These are phyloP conservation scores for Tinospora cordifolia DNA, from an alignment of 164 flowering plant species.

Conservation along the genomic window DNA sequence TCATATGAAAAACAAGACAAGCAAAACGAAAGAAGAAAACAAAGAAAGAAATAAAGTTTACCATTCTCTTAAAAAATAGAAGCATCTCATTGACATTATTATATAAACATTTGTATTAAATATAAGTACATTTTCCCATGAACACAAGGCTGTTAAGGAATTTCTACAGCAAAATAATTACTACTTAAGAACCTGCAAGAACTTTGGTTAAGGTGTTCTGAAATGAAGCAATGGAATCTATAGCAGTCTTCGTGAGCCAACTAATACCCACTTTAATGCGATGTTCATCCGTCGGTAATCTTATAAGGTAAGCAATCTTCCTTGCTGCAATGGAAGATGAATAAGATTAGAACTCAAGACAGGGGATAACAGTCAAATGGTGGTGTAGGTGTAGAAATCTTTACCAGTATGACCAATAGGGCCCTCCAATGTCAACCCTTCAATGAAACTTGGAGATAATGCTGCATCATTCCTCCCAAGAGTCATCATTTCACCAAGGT, in stretches of 20 bases:
- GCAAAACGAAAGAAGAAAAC: too few species aligned
- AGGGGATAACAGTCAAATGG: neutral
- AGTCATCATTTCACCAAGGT: constrained; percentile 94
- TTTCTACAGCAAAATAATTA: neutral
- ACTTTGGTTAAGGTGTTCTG: constrained; percentile 59
- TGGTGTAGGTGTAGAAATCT: neutral
- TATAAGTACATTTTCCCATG: neutral
- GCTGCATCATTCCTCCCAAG: constrained; percentile 88
- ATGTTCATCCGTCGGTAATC: constrained; percentile 93
- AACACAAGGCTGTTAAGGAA: neutral
- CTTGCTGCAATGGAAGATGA: constrained; percentile 54
- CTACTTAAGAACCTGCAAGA: constrained; percentile 26
- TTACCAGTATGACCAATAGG: constrained; percentile 82
- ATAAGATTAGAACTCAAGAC: neutral
- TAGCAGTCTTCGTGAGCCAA: constrained; percentile 75
- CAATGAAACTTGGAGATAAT: constrained; percentile 76
- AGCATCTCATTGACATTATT: too few species aligned
- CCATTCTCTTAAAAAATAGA: neutral
- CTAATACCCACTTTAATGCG: constrained; percentile 81
- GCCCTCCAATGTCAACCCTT: constrained; percentile 87
- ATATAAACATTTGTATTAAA: neutral
- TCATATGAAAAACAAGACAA: neutral
- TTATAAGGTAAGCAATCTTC: constrained; percentile 72
- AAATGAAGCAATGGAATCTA: constrained; percentile 63
- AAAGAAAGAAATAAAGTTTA: neutral